Evolutionary conservation across 805 yeast genomes (phyloP), one percentile per base, ranked within the genome.

Genomic region (Yamadazyma nakazawae): DNA sequence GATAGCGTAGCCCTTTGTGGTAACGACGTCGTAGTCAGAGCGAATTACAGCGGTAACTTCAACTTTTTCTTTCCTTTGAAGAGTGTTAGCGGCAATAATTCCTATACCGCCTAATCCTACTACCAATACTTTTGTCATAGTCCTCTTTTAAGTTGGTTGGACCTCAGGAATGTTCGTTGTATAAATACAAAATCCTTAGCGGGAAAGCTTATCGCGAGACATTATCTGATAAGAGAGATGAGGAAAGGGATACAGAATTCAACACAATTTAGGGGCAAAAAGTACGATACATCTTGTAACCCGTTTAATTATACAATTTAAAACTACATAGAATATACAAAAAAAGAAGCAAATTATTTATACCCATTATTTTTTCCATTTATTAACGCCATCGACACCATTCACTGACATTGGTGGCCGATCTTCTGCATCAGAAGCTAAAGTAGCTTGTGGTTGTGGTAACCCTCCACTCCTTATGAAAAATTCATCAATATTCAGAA

Each of bases 91-190:
- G 2, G 66, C 64, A 24, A 66, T 58, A 7, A 60, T 49, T 7
- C 74, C 73, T 6, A 68, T 71, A 14, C 73, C 73, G 5, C 73
- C 74, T 2, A 66, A 55, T 3, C 74, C 73, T 21, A 68, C 53
- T 26, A 59, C 48, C 30, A 67, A 58, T 11, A 67, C 54, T 42
- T 54, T 61, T n/a, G 39, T 19, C 47, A 44, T 44, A 17, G 4
- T 40, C 5, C 11, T 21, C 24, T 21, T 21, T 21, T 21, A 7
- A 21, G 24, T 21, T 5, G 4, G 7, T 7, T 21, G 24, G 7
- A 21, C 6, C 24, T 7, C 24, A 21, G 7, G 24, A 4, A 7
- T 21, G 7, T 21, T 21, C 24, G 4, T 4, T 21, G 24, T 21
- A 21, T 21, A 21, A 5, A 21, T 21, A 21, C 24, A 21, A 7